A percentile compares a stretch with the other conserved stretches of the same genome.
These are phyloP conservation scores for Solanum paucissectum DNA, from an alignment of 257 asterid genomes.

Conservation along the genomic window DNA sequence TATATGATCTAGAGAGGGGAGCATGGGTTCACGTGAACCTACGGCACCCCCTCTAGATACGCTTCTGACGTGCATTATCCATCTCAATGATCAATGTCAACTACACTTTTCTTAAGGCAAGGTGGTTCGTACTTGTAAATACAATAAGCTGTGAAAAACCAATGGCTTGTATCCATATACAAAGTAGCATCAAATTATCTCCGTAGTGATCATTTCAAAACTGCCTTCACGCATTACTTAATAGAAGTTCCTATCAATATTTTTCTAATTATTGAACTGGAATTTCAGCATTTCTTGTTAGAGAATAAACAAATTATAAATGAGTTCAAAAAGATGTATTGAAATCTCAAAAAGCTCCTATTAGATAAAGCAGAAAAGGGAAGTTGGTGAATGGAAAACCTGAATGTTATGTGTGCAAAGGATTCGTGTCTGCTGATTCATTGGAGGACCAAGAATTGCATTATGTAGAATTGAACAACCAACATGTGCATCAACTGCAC, in stretches of 20 bases:
- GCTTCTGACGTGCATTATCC: neutral
- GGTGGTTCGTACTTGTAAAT: neutral
- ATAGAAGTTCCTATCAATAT: neutral
- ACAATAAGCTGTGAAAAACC: neutral
- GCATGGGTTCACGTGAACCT: too few species aligned
- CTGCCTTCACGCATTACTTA: neutral
- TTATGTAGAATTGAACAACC: constrained; percentile 59
- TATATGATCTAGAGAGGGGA: too few species aligned
- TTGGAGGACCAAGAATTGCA: constrained; percentile 68
- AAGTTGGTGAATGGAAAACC: constrained; percentile 28
- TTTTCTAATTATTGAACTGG: neutral
- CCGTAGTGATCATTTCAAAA: neutral
- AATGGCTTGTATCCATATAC: neutral
- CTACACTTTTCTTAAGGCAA: neutral
- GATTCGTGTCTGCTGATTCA: constrained; percentile 67
- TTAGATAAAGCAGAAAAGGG: neutral
- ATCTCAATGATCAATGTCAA: neutral
- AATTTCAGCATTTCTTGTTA: neutral
- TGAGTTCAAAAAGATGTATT: neutral
- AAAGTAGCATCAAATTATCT: neutral
- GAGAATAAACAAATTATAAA: neutral
- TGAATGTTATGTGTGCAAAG: constrained; percentile 90
- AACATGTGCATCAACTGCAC: constrained; percentile 98
- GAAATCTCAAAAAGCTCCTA: neutral
- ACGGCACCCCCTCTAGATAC: too few species aligned